Evolutionary conservation across 1,284 basidiomycete species (phyloP).

Genomic region (Trichosporon asahii): DNA sequence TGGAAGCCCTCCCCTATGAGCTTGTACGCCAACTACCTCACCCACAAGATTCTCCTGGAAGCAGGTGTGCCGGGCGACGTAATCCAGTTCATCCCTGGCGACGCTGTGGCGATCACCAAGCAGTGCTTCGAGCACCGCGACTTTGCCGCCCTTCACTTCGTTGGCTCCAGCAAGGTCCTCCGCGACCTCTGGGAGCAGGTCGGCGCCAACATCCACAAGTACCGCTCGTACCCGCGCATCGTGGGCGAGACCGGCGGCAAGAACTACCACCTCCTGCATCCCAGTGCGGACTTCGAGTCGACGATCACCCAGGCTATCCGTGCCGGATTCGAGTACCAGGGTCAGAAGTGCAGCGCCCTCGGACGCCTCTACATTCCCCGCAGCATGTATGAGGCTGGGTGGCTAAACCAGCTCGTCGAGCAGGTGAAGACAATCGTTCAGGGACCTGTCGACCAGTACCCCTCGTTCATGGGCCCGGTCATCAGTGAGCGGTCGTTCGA

Average conservation of each 20-base stretch:
- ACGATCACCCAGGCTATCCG: conserved; percentile 85
- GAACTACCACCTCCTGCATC: conserved; percentile 94
- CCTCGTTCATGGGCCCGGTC: conserved; percentile 92
- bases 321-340: conserved; percentile 94
- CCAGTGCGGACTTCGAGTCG: conserved; percentile 78
- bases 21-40: conserved; percentile 90
- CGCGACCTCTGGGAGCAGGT: conserved; percentile 95
- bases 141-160: conserved; percentile 94
- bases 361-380: conserved; percentile 85
- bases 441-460: conserved; percentile 72
- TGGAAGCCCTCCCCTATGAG: conserved; percentile 98
- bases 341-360: conserved; percentile 93
- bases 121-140: conserved; percentile 73
- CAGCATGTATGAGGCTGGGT: conserved; percentile 80
- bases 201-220: conserved; percentile 76
- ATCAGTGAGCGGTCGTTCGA: conserved; percentile 83
- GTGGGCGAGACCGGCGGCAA: conserved; percentile 82
- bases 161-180: conserved; percentile 92
- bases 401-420: conserved; percentile 72
- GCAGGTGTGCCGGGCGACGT: conserved; percentile 91
- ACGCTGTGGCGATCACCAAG: conserved; percentile 72
- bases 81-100: conserved; percentile 93
- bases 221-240: conserved; percentile 85
- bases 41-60: conserved; percentile 87
- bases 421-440: conserved; percentile 81